phyloP scores from a whole-genome alignment of 1,139 yeast genomes.

The Hemisphaericaspora subhashii region DNA sequence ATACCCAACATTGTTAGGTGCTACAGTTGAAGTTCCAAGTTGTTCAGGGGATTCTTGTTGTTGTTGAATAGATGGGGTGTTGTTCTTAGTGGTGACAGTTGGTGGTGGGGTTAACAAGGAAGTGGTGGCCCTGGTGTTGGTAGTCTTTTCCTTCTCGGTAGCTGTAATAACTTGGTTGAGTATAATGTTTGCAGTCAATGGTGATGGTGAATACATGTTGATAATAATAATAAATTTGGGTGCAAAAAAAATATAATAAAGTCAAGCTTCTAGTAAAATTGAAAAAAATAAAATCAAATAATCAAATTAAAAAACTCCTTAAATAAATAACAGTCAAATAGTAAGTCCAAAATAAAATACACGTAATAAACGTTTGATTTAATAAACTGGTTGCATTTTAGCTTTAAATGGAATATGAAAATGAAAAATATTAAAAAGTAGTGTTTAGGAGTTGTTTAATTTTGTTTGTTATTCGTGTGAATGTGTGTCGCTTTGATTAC shows the following conservation, averaged over 20 bases:
- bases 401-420: too few relatives aligned
- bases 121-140: not conserved
- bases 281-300: not conserved
- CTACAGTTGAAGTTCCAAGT: constrained; percentile 4
- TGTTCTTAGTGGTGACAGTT: not conserved
- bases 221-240: not conserved
- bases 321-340: not conserved
- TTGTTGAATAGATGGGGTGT: not conserved
- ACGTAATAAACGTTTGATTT: too few relatives aligned
- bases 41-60: not conserved
- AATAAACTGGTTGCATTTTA: constrained; percentile 1
- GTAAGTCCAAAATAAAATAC: constrained; percentile 1
- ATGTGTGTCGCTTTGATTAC: not conserved
- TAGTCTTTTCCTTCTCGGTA: not conserved
- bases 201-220: not conserved
- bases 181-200: not conserved
- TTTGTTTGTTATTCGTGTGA: too few relatives aligned
- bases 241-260: not conserved
- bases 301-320: not conserved
- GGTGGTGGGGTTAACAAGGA: constrained; percentile 7
- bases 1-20: constrained; percentile 43
- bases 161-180: not conserved
- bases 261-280: not conserved
- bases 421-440: not conserved
- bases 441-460: not conserved